A percentile compares a stretch with the other conserved stretches of the same genome.
Evolutionary conservation across 441 rosid species (phyloP).

Genomic region (Populus tomentosa): DNA sequence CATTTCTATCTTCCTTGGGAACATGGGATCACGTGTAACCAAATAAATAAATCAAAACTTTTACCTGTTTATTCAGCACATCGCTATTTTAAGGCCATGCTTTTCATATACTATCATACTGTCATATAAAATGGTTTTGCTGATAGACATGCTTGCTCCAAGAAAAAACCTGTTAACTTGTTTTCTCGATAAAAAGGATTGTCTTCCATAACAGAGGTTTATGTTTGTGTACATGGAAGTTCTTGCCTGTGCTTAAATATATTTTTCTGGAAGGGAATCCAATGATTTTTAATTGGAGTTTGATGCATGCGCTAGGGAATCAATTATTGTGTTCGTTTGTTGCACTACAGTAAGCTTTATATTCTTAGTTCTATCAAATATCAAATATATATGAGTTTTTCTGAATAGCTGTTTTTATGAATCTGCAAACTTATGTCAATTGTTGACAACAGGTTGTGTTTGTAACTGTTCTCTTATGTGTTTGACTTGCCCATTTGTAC

Average conservation of each 20-base stretch:
- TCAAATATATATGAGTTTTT: background rate
- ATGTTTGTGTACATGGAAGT: background rate
- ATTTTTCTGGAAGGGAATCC: background rate
- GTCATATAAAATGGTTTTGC: background rate
- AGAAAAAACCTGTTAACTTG: background rate
- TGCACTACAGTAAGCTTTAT: background rate
- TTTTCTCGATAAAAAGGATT: background rate
- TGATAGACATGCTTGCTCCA: background rate
- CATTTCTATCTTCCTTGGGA: background rate
- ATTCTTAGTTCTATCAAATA: background rate
- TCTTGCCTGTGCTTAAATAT: background rate
- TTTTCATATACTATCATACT: background rate
- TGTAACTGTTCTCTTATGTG: background rate
- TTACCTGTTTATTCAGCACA: background rate
- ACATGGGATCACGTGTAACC: background rate
- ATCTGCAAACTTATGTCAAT: background rate
- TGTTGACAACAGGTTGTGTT: background rate
- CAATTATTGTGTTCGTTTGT: background rate
- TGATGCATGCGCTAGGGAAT: background rate
- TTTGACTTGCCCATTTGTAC: slow-evolving; percentile 25
- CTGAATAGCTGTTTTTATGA: background rate
- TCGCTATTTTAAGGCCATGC: background rate
- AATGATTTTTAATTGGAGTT: background rate
- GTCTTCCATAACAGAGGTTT: background rate
- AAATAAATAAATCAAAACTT: background rate